phyloP scores from a whole-genome alignment of 805 yeast species.

The Yarrowia hollandica region DNA sequence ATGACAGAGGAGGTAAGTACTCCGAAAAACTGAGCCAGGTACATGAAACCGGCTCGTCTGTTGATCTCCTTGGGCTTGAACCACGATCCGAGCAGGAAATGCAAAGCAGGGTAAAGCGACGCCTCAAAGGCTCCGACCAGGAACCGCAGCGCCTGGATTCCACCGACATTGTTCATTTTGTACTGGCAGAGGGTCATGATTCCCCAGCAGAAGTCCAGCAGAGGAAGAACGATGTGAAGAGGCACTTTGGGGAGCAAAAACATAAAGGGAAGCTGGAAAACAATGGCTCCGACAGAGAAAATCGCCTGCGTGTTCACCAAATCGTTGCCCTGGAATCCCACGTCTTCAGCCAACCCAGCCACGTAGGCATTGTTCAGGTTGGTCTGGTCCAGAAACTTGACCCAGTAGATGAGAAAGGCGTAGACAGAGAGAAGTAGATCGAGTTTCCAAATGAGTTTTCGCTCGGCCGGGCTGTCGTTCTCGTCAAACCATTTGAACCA shows the following conservation, averaged over 20 bases:
- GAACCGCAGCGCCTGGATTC: constrained; percentile 61
- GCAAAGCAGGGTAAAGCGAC: constrained; percentile 54
- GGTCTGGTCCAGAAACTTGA: constrained; percentile 59
- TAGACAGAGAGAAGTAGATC: constrained; percentile 57
- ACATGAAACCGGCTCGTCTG: constrained; percentile 60
- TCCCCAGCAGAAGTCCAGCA: constrained; percentile 65
- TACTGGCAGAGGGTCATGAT: constrained; percentile 59
- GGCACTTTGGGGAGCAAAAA: constrained; percentile 57
- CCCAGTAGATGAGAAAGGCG: constrained; percentile 63
- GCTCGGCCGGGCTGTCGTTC: constrained; percentile 51
- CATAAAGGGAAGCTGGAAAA: constrained; percentile 63
- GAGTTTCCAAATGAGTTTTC: constrained; percentile 50
- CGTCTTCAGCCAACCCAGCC: constrained; percentile 57
- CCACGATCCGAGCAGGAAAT: constrained; percentile 50
- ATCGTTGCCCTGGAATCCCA: constrained; percentile 61
- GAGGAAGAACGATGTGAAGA: constrained; percentile 53
- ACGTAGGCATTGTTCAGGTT: constrained; percentile 65
- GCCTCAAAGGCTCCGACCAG: constrained; percentile 68
- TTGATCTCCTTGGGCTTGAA: constrained; percentile 56
- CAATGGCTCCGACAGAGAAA: constrained; percentile 57
- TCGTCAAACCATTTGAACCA: constrained; percentile 61
- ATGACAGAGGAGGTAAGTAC: constrained; percentile 60
- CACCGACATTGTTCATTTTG: constrained; percentile 50
- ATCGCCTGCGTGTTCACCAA: constrained; percentile 56
- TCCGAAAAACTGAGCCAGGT: constrained; percentile 62